Evolutionary conservation across 2,329 filamentous ascomycete species (phyloP).

Genomic region (Elsinoe perseae): DNA sequence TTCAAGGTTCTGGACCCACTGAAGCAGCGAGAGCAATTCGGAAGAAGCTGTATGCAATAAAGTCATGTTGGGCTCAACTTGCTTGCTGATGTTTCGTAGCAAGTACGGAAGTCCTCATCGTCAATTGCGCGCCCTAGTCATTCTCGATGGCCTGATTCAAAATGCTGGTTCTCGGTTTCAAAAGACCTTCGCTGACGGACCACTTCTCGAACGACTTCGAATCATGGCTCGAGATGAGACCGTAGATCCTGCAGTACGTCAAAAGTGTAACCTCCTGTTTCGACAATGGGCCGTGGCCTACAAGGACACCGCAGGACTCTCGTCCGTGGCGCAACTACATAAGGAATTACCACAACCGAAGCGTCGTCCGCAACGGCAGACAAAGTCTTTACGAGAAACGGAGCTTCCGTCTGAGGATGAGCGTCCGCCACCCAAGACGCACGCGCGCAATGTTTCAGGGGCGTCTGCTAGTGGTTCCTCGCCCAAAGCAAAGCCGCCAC

Average conservation of each 20-base stretch:
- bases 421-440: slow-evolving; percentile 20
- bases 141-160: slow-evolving; percentile 88
- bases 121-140: slow-evolving; percentile 77
- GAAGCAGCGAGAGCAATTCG: slow-evolving; percentile 88
- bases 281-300: slow-evolving; percentile 78
- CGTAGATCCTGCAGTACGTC: slow-evolving; percentile 76
- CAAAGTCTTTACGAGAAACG: slow-evolving; percentile 75
- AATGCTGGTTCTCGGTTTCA: slow-evolving; percentile 87
- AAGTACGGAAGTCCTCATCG: slow-evolving; percentile 96
- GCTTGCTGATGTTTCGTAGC: slow-evolving; percentile 33
- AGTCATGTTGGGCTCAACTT: neutral
- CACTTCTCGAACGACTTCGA: slow-evolving; percentile 80
- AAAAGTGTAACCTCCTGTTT: slow-evolving; percentile 82
- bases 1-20: slow-evolving; percentile 76
- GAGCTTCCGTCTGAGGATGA: slow-evolving; percentile 46
- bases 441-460: slow-evolving; percentile 18
- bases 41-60: slow-evolving; percentile 69
- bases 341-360: slow-evolving; percentile 59
- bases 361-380: slow-evolving; percentile 58
- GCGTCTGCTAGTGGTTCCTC: slow-evolving; percentile 29
- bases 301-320: slow-evolving; percentile 70
- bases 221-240: slow-evolving; percentile 78
- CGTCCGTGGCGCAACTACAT: slow-evolving; percentile 71
- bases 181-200: slow-evolving; percentile 79
- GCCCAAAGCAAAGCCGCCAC: slow-evolving; percentile 19